phyloP scores from a whole-genome alignment of 2,329 filamentous ascomycete genomes.

The Penicillium sp. region DNA sequence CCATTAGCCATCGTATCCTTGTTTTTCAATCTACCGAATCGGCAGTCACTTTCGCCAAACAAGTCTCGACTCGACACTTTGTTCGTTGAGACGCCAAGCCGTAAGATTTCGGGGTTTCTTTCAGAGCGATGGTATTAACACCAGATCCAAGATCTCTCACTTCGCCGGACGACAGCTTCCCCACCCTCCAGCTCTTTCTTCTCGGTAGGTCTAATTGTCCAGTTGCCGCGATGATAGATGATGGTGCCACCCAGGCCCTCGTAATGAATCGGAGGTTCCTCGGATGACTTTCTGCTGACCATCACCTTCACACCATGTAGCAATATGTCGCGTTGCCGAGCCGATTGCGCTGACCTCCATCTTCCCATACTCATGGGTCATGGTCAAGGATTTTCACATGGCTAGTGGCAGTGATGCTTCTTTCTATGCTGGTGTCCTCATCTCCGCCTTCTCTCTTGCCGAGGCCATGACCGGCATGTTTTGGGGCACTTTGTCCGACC shows the following conservation, averaged over 20 bases:
- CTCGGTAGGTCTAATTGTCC: slow-evolving; percentile 56
- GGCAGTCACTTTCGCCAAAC: not conserved
- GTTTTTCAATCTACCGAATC: not conserved
- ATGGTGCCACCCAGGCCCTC: no score
- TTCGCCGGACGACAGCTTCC: slow-evolving; percentile 65
- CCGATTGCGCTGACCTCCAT: slow-evolving; percentile 90
- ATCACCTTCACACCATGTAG: slow-evolving; percentile 41
- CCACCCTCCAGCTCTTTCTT: slow-evolving; percentile 73
- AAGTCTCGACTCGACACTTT: slow-evolving; percentile 9
- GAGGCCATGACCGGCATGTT: slow-evolving; percentile 81
- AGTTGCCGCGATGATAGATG: no score
- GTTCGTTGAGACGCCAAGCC: slow-evolving; percentile 27
- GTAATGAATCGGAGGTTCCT: not conserved
- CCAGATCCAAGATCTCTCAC: slow-evolving; percentile 50
- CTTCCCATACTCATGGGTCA: slow-evolving; percentile 83
- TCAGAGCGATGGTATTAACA: slow-evolving; percentile 55
- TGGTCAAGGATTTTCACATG: slow-evolving; percentile 69
- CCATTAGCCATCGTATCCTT: not conserved
- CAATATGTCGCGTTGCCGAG: slow-evolving; percentile 86
- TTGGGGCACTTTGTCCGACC: slow-evolving; percentile 80
- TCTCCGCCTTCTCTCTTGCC: slow-evolving; percentile 76
- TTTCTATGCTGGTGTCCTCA: slow-evolving; percentile 81
- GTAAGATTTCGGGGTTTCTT: slow-evolving; percentile 49
- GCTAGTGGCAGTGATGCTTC: slow-evolving; percentile 69
- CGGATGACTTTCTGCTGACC: not conserved